Percentiles rank a stretch among this genome's conserved stretches.
Evolutionary conservation across 352 stramenopile species (phyloP).

Genomic region (Pythium sp.): DNA sequence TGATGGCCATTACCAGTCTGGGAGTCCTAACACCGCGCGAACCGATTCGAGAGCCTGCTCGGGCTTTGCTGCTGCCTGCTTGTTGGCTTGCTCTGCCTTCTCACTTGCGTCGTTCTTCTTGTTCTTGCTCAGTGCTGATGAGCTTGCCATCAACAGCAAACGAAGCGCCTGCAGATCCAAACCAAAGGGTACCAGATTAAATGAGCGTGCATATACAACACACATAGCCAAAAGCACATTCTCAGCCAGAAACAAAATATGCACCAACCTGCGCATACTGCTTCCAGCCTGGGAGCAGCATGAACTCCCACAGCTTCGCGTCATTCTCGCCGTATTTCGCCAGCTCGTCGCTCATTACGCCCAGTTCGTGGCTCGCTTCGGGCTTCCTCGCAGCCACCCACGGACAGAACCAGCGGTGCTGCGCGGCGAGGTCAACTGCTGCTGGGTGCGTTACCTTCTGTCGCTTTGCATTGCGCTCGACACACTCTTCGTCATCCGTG

Average conservation of each 20-base stretch:
- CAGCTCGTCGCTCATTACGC: constrained; percentile 9
- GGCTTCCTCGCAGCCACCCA: constrained; percentile 28
- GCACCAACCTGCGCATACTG: constrained; percentile 24
- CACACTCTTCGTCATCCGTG: background rate
- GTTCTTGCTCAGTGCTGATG: background rate
- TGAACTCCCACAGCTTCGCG: constrained; percentile 20
- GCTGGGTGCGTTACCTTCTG: constrained; percentile 13
- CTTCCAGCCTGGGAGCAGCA: constrained; percentile 28
- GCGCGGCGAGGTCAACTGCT: constrained; percentile 20
- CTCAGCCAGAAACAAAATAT: background rate
- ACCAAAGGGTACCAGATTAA: too few species aligned
- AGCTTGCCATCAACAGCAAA: background rate
- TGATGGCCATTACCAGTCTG: constrained; percentile 13
- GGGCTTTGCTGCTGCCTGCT: background rate
- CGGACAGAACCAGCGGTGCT: constrained; percentile 65
- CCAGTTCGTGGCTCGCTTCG: constrained; percentile 8
- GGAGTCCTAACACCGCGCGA: constrained; percentile 24
- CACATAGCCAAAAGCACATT: too few species aligned
- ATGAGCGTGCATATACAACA: too few species aligned
- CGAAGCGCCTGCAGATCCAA: background rate
- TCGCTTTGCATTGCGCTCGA: constrained; percentile 30
- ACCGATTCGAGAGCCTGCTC: constrained; percentile 23
- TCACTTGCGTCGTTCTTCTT: background rate
- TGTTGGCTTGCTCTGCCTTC: background rate
- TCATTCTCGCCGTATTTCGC: constrained; percentile 17